Conservation (phyloP, 139 green algal species). For the Diplosphaera chodatii region DNA sequence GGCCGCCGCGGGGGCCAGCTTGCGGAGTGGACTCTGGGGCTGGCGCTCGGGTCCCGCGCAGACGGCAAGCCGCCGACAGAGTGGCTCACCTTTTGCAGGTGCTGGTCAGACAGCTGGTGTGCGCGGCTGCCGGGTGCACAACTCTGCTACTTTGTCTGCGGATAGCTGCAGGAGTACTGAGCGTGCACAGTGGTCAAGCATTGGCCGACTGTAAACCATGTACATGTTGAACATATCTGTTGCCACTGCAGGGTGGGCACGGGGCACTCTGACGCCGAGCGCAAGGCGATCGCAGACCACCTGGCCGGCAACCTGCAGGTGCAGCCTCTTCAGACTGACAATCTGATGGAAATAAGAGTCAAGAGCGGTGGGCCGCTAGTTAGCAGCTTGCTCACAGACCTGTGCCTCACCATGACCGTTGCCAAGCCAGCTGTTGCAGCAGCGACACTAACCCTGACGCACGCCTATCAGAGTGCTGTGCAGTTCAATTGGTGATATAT, state of each 20-base stretch:
- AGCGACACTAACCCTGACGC: too few relatives aligned
- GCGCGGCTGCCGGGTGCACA: not conserved
- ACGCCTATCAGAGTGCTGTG: too few relatives aligned
- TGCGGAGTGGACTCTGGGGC: conserved; percentile 52
- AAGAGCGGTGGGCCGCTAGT: too few relatives aligned
- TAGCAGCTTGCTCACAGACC: too few relatives aligned
- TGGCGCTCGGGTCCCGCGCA: conserved; percentile 30
- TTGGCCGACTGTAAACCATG: not conserved
- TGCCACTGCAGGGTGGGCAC: conserved; percentile 57
- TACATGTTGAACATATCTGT: too few relatives aligned
- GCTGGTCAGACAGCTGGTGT: not conserved
- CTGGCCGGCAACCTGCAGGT: conserved; percentile 16
- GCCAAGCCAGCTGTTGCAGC: too few relatives aligned
- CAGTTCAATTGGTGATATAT: too few relatives aligned
- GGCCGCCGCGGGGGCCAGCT: conserved; percentile 28
- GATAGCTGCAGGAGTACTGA: not conserved
- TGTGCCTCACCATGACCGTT: too few relatives aligned
- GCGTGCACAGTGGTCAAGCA: not conserved
- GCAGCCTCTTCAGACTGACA: too few relatives aligned
- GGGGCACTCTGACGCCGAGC: conserved; percentile 47
- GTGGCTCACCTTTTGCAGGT: conserved; percentile 22
- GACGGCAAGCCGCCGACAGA: conserved; percentile 14
- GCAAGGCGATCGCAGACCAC: conserved; percentile 24
- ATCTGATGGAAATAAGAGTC: too few relatives aligned
- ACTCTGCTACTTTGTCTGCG: too few relatives aligned